Evolutionary conservation across 2,329 filamentous ascomycete genomes (phyloP).

Genomic region (Fusarium decemcellulare): DNA sequence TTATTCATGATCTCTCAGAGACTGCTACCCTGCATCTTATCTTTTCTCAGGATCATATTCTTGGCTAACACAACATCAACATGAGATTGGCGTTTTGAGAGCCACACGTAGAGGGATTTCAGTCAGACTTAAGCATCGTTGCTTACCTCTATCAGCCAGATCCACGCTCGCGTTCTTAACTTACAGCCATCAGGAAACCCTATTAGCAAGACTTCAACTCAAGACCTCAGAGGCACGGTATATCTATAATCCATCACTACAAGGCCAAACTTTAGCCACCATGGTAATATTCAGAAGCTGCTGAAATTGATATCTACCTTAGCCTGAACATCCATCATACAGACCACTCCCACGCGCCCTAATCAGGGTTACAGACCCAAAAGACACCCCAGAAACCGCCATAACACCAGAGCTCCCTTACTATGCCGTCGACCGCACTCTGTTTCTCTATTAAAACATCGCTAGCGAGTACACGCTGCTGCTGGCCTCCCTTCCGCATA

Average conservation of each 20-base stretch:
- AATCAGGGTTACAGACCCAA: constrained; percentile 10
- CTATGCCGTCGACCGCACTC: constrained; percentile 20
- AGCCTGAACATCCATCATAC: constrained; percentile 17
- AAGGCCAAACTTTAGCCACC: no score
- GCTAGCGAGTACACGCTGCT: constrained; percentile 16
- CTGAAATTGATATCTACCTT: constrained; percentile 20
- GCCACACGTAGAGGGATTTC: no score
- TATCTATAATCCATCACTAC: no score
- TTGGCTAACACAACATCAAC: no score
- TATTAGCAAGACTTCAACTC: no score
- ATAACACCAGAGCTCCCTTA: constrained; percentile 39
- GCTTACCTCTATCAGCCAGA: no score
- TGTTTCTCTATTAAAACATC: constrained; percentile 32
- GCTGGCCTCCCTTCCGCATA: constrained; percentile 14
- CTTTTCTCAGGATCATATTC: not conserved
- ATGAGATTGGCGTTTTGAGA: no score
- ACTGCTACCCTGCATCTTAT: constrained; percentile 6
- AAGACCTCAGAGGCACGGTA: no score
- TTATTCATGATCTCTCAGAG: not conserved
- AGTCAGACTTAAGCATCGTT: no score
- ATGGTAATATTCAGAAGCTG: not conserved
- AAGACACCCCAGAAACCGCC: constrained; percentile 24
- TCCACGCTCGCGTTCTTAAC: no score
- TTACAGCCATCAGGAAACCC: no score
- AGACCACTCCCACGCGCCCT: constrained; percentile 1